Evolutionary conservation across 495 filamentous ascomycete species (phyloP), one percentile per base, ranked within the genome.

Genomic region (Annulohypoxylon stygium): DNA sequence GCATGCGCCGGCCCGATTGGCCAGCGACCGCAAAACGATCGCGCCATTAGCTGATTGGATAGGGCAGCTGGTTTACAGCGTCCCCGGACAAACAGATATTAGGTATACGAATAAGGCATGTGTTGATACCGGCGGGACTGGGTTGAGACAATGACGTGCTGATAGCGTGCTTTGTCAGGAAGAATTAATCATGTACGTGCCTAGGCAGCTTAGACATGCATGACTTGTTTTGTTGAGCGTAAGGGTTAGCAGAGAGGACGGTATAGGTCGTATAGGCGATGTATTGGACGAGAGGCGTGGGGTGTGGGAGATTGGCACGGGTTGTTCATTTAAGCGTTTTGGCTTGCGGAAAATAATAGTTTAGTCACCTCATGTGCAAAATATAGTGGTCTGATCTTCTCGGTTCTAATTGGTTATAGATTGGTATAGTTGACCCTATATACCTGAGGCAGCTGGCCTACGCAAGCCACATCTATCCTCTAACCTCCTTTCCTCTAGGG

Each of bases 1-100:
- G 23, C 50, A 6, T 2, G 5, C 50, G 23, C 8, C 57, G 55
- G 71, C 18, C 66, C 66, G 66, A 70, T 54, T 73, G 61, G 61
- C 0, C 45, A 25, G 39, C 59, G 51, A 37, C 34, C n/a, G 36
- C 43, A 43, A n/a, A 41, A 16, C 2, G 39, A 47, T 61, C 60
- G 23, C 43, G 43, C 51, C 64, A 58, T n/a, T 48, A 20, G 34
- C 36, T 36, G 18, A 39, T 41, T 25, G 14, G 50, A 26, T 30
- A 30, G 25, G 50, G 23, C 23, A 26, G 23, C 9, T 54, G 20
- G 23, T 0, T 11, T 12, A 12, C 4, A 2, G 37, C 41, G 9
- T 11, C 25, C 59, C 47, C 34, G 9, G 33, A 41, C 37, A 43
- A 5, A 14, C 9, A 39, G 9, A 39, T 12, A 23, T 39, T 9